Evolutionary conservation across 139 green algal genomes (phyloP).

Genomic region (Raphidocelis subcapitata): DNA sequence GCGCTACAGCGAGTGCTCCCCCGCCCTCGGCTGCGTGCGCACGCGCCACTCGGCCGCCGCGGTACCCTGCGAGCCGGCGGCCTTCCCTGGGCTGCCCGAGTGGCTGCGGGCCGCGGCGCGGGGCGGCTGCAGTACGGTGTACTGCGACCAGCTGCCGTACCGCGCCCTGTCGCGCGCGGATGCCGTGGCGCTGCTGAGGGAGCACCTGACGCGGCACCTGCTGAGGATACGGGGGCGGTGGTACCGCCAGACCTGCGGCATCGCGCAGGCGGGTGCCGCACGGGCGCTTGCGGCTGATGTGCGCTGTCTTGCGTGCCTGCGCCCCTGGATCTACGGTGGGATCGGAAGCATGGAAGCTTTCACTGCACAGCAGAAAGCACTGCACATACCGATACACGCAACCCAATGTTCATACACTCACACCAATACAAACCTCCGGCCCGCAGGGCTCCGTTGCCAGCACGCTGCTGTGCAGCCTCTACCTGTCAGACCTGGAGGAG

Average conservation of each 20-base stretch:
- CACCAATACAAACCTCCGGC: neutral
- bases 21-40: constrained; percentile 40
- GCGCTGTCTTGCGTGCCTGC: neutral
- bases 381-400: no score
- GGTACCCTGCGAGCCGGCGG: neutral
- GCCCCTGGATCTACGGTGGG: neutral
- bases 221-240: constrained; percentile 64
- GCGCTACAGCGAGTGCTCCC: constrained; percentile 52
- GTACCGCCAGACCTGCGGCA: constrained; percentile 55
- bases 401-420: no score
- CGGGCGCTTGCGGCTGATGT: no score
- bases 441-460: constrained; percentile 81
- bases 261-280: no score
- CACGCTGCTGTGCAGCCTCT: constrained; percentile 87
- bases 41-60: constrained; percentile 23
- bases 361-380: neutral
- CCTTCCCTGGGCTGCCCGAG: constrained; percentile 19
- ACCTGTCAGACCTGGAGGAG: constrained; percentile 84
- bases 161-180: neutral
- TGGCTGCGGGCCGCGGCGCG: constrained; percentile 11
- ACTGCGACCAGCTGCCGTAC: constrained; percentile 30
- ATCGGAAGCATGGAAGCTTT: no score
- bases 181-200: constrained; percentile 47
- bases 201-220: constrained; percentile 76
- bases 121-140: constrained; percentile 38